Evolutionary conservation across 345 rosid genomes (phyloP), one percentile per base, ranked within the genome.

Genomic region (Triadica sebifera): DNA sequence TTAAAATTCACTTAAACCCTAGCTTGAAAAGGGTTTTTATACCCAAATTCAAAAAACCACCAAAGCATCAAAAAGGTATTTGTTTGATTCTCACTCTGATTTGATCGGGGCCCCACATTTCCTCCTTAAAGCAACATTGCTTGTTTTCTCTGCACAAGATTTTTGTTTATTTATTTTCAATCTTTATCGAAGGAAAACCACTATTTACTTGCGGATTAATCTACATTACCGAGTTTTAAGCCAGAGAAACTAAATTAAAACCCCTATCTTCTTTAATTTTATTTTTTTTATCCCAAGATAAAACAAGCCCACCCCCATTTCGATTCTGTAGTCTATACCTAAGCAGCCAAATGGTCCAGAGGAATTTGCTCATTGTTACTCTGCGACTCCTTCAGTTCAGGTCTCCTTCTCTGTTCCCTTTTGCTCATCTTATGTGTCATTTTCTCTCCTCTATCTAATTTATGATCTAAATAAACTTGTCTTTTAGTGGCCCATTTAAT

Each of bases 221-320:
- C 24, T 29, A 41, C 69, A n/a, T 10, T 25, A 5, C 58, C 71
- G 57, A 25, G 55, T 67, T 67, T 66, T 49, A 47, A 67, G 71
- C 43, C 53, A 49, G 29, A 64, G 6, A n/a, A 64, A 39, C 20
- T 17, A 43, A 22, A 3, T 22, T 11, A 24, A 11, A 9, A 53
- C 15, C 7, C 34, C 13, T 19, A 65, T 19, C 16, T 65, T 46
- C 13, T 49, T 47, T 37, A 37, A 6, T 62, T 62, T 62, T 6
- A 62, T 12, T 13, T 34, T n/a, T n/a, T 39, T 38, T 41, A 43
- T 65, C 51, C 69, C 52, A 8, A 49, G 3, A 62, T 5, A 34
- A 61, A 65, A 66, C 41, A 67, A 47, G 49, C 57, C 7, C 46
- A 24, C 17, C 38, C 58, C 71, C 71, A 49, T 49, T 67, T 50